Conservation (phyloP, 345 rosid species). For the Ceriops tagal region DNA sequence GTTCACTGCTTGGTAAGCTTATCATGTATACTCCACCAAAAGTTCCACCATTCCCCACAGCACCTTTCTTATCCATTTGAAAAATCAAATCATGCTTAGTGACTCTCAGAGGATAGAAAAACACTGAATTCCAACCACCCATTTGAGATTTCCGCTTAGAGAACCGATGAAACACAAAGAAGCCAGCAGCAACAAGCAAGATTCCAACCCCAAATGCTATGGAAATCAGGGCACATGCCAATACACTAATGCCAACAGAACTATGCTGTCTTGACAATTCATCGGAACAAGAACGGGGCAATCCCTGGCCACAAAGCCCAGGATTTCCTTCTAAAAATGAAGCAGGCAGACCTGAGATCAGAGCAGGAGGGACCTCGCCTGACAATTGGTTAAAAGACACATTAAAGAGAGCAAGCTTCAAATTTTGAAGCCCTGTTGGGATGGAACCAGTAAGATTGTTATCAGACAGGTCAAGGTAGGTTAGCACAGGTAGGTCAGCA, state of each 20-base stretch:
- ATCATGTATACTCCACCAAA: constrained; percentile 59
- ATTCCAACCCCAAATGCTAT: constrained; percentile 54
- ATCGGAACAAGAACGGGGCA: constrained; percentile 57
- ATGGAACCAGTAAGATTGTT: constrained; percentile 79
- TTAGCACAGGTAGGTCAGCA: constrained; percentile 73
- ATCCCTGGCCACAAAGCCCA: constrained; percentile 79
- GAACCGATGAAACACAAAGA: constrained; percentile 47
- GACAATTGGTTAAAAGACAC: constrained; percentile 74
- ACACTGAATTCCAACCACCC: constrained; percentile 65
- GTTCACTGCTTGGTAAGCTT: constrained; percentile 72
- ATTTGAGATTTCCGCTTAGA: constrained; percentile 47
- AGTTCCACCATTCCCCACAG: constrained; percentile 52
- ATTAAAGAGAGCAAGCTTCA: constrained; percentile 91
- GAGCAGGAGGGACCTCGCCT: constrained; percentile 55
- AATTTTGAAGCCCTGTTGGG: constrained; percentile 67
- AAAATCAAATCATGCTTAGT: constrained; percentile 64
- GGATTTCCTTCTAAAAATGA: constrained; percentile 85
- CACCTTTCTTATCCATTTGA: constrained; percentile 66
- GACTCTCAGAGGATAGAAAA: constrained; percentile 74
- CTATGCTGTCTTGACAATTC: constrained; percentile 33
- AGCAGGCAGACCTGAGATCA: constrained; percentile 86
- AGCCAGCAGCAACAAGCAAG: constrained; percentile 49
- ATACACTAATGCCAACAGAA: constrained; percentile 32
- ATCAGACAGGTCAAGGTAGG: constrained; percentile 85
- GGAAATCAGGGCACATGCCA: constrained; percentile 56